A percentile compares a stretch with the other conserved stretches of the same genome.
Conservation (phyloP, 179 eudicot genomes). For the Drosera spatulata region DNA sequence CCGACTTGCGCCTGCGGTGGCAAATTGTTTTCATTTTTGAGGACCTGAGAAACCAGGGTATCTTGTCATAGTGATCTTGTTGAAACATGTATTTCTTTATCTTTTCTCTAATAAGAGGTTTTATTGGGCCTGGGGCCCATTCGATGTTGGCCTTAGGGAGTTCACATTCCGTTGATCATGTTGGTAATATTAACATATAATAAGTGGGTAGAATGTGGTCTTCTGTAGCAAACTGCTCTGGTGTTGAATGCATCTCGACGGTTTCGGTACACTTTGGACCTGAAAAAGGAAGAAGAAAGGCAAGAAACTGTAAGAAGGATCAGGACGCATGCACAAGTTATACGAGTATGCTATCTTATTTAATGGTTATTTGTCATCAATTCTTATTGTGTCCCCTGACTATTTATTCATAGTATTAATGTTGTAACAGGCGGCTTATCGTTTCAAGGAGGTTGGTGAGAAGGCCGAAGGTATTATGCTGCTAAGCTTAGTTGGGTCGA, state of each 20-base stretch:
- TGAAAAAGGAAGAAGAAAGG: conserved; percentile 54
- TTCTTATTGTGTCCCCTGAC: not conserved
- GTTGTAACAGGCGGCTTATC: conserved; percentile 56
- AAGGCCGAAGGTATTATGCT: conserved; percentile 31
- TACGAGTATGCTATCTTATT: conserved; percentile 30
- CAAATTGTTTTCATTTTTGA: too few species aligned
- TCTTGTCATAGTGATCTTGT: too few species aligned
- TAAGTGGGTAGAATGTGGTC: conserved; percentile 4
- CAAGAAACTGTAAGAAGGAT: conserved; percentile 35
- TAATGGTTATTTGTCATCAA: not conserved
- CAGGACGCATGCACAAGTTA: conserved; percentile 55
- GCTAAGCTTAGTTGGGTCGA: not conserved
- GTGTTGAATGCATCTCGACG: conserved; percentile 54
- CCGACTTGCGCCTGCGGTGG: too few species aligned
- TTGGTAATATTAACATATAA: not conserved
- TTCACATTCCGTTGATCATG: not conserved
- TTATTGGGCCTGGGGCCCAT: too few species aligned
- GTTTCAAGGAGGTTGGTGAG: conserved; percentile 63
- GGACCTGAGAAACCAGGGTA: too few species aligned
- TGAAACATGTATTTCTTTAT: too few species aligned
- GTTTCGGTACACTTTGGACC: conserved; percentile 43
- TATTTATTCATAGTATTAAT: conserved; percentile 11
- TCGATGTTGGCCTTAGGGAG: not conserved
- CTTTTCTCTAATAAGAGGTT: too few species aligned
- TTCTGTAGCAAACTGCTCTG: conserved; percentile 61